These are phyloP conservation scores for Botrytis cinerea DNA, from an alignment of 2,329 filamentous ascomycete genomes.

Conservation along the genomic window DNA sequence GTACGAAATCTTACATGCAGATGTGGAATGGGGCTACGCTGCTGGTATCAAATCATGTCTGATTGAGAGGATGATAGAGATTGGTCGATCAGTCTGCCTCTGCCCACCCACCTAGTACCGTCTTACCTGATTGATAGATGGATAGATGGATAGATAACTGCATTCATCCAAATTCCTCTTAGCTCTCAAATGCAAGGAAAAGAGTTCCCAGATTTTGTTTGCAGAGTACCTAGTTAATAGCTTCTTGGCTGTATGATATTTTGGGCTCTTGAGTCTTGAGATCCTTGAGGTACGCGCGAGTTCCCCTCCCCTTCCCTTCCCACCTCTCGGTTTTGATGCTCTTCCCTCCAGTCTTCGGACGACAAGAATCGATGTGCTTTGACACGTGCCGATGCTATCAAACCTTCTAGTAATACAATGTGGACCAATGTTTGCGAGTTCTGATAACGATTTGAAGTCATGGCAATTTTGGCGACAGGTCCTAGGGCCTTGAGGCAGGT, in stretches of 20 bases:
- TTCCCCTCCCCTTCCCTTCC: not conserved
- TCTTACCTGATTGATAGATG: no score
- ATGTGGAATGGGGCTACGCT: not conserved
- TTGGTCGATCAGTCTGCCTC: not conserved
- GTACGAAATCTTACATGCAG: constrained; percentile 17
- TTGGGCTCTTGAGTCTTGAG: not conserved
- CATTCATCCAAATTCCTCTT: not conserved
- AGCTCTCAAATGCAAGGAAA: not conserved
- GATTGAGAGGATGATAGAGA: not conserved
- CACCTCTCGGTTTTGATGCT: not conserved
- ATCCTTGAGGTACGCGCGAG: not conserved
- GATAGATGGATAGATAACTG: not conserved
- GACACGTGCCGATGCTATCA: not conserved
- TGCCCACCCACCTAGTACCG: not conserved
- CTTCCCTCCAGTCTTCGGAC: not conserved
- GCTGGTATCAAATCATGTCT: constrained; percentile 1
- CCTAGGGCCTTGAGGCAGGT: not conserved
- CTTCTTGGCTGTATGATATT: not conserved
- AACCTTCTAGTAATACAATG: not conserved
- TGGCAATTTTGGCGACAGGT: not conserved
- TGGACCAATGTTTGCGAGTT: not conserved
- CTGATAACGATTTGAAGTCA: not conserved
- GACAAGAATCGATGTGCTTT: not conserved
- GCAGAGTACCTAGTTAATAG: not conserved
- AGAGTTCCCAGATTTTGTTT: not conserved